Conservation (phyloP, 73 alveolate genomes). For the Halteria grandinella region DNA sequence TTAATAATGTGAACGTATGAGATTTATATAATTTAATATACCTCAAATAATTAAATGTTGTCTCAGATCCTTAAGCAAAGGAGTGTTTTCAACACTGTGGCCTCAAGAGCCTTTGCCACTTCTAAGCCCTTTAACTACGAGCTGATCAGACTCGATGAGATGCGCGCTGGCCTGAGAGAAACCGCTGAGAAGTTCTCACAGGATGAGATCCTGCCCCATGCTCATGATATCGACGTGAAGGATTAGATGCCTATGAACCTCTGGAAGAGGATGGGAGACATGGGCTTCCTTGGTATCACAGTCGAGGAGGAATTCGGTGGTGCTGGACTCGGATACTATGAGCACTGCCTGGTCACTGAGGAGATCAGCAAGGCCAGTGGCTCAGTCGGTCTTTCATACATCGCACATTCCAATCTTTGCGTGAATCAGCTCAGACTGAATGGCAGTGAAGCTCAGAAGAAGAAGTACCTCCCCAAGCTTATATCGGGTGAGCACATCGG, state of each 20-base stretch:
- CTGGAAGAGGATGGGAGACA: conserved; percentile 89
- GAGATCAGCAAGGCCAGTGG: conserved; percentile 90
- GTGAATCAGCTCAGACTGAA: conserved; percentile 76
- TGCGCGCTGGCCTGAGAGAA: conserved; percentile 46
- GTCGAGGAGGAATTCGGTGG: conserved; percentile 91
- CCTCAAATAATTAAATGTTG: no score
- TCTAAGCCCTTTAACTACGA: conserved; percentile 38
- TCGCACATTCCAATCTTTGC: conserved; percentile 91
- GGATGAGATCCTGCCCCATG: conserved; percentile 83
- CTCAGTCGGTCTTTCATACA: conserved; percentile 85
- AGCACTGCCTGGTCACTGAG: conserved; percentile 86
- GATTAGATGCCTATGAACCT: conserved; percentile 75
- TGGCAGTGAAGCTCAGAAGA: conserved; percentile 83
- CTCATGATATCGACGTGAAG: conserved; percentile 81
- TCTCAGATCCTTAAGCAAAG: no score
- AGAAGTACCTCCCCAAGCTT: conserved; percentile 82
- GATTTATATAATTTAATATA: no score
- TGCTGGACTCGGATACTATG: conserved; percentile 82
- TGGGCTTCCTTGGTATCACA: conserved; percentile 90
- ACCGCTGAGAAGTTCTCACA: conserved; percentile 57
- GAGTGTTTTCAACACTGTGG: no score
- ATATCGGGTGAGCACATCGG: conserved; percentile 91
- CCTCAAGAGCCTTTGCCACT: conserved; percentile 38
- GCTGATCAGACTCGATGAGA: conserved; percentile 28
- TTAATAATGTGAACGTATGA: no score